A percentile compares a stretch with the other conserved stretches of the same genome.
These are phyloP conservation scores for Penicillium arizonense DNA, from an alignment of 495 filamentous ascomycete species.

Conservation along the genomic window DNA sequence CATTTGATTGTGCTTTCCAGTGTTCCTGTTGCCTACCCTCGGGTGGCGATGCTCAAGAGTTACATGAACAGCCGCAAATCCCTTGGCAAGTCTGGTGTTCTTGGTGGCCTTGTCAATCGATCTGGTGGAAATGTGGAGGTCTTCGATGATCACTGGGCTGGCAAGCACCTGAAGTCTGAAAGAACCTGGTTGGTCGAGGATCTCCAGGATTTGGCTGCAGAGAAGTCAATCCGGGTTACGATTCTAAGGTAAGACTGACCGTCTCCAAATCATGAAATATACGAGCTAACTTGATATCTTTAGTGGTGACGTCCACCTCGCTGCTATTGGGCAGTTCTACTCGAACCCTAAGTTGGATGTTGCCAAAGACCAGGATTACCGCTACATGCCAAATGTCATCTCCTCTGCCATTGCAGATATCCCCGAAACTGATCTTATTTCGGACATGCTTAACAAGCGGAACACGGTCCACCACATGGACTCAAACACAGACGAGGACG, in stretches of 20 bases:
- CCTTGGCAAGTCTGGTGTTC: constrained; percentile 74
- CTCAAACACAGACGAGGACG: constrained; percentile 82
- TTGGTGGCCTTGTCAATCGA: constrained; percentile 80
- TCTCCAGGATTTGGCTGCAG: constrained; percentile 84
- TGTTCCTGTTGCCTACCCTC: constrained; percentile 89
- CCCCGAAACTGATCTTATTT: constrained; percentile 84
- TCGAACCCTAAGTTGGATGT: constrained; percentile 77
- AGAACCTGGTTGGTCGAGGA: constrained; percentile 84
- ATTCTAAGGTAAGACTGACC: constrained; percentile 61
- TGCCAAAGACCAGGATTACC: constrained; percentile 80
- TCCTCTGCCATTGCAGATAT: constrained; percentile 91
- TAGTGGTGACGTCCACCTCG: constrained; percentile 90
- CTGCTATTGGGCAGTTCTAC: constrained; percentile 91
- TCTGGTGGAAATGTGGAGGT: constrained; percentile 94
- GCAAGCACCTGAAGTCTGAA: constrained; percentile 87
- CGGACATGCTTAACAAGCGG: constrained; percentile 87
- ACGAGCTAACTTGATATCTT: constrained; percentile 15
- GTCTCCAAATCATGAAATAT: not conserved
- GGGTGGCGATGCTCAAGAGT: constrained; percentile 67
- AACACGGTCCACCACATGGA: constrained; percentile 85
- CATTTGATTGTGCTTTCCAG: constrained; percentile 85
- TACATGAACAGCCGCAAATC: constrained; percentile 85
- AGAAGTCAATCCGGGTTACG: constrained; percentile 88
- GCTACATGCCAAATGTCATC: constrained; percentile 90
- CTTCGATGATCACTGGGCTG: constrained; percentile 96